Base-by-base conservation (phyloP, 2,329 filamentous ascomycete species). In the Sporothrix globosa region DNA sequence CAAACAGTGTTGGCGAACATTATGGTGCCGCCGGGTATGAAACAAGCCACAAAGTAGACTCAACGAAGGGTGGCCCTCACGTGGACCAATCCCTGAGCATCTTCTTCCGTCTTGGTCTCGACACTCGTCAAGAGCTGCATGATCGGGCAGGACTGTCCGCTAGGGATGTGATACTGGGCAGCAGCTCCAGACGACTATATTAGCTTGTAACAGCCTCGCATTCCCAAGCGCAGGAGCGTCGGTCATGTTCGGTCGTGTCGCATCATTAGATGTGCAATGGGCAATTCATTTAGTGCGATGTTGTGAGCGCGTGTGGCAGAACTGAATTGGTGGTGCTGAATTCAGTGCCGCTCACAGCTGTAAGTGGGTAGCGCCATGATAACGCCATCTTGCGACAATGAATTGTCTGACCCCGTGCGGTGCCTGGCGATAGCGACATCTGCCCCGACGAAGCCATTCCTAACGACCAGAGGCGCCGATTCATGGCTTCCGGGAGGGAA, bases 301-400 rank as follows among this genome's bases (percentile, higher is more conserved):
- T 63, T 63, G 39, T 63, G 58, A 63, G 58, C 39, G 58, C 6
- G 39, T 63, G 14, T 46, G 30, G 39, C 44, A 24, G 24, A 14
- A 21, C 24, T 4, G 30, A 41, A 44, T 48, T 11, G 44, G 21
- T 27, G 41, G 60, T 48, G 60, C 60, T n/a, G 61, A 9, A 11
- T n/a, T 46, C 53, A 34, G 34, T 69, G 54, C n/a, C 34, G 44
- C 41, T 27, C 19, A 34, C 46, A 14, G 30, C 14, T 61, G 56
- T 61, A 61, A 44, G 52, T 67, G 48, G 69, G 46, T 71, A 69
- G 65, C 70, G 66, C 66, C 70, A 69, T 71, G 66, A 71, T 71
- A 69, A 68, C 70, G 70, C 53, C 67, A 69, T 71, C 70, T 71
- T 71, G 70, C 70, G 70, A 52, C 58, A 69, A 34, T 54, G 30